Evolutionary conservation across 805 yeast genomes (phyloP), one percentile per base, ranked within the genome.

Genomic region (Myxozyma monticola): DNA sequence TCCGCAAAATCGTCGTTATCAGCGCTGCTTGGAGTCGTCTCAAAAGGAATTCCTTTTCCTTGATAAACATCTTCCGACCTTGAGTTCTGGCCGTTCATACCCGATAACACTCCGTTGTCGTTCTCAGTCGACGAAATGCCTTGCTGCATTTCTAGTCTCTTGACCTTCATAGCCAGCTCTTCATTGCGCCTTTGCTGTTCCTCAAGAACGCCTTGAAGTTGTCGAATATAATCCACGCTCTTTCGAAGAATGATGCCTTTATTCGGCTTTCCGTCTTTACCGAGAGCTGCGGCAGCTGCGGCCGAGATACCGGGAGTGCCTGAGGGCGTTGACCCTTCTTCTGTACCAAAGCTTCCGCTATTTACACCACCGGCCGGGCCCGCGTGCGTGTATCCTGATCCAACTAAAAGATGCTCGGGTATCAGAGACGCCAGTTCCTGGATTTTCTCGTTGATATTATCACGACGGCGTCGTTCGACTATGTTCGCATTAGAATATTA

Each of bases 401-500:
- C 60, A 24, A 38, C 43, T 3, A 57, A 42, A 26, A 67, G 62
- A 20, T 54, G 42, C 34, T 65, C 91, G 1, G 97, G 97, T 1
- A 90, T 85, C 42, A 90, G 73, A 21, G 77, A 69, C 1, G 95
- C 91, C 61, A 90, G 72, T 60, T 88, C 96, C 64, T 85, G 84
- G 55, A 90, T 89, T 61, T 87, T 81, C 62, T 86, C 95, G 65
- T 90, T 89, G 63, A 90, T 90, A 60, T 88, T 74, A 66, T 91
- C 98, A 56, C 98, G 76, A 64, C 98, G 77, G 60, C 96, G 76
- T 61, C 96, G 77, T 68, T 90, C 98, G 3, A 90, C 97, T 1
- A 20, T 28, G 14, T 28, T 10, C 31, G 14, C 12, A 28, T 9
- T 10, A 12, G 28, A 12, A 17, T 12, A 3, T 20, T 9, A 6